A percentile compares a stretch with the other conserved stretches of the same genome.
phyloP scores from a whole-genome alignment of 2,329 filamentous ascomycete species.

The Colletotrichum sansevieriae region DNA sequence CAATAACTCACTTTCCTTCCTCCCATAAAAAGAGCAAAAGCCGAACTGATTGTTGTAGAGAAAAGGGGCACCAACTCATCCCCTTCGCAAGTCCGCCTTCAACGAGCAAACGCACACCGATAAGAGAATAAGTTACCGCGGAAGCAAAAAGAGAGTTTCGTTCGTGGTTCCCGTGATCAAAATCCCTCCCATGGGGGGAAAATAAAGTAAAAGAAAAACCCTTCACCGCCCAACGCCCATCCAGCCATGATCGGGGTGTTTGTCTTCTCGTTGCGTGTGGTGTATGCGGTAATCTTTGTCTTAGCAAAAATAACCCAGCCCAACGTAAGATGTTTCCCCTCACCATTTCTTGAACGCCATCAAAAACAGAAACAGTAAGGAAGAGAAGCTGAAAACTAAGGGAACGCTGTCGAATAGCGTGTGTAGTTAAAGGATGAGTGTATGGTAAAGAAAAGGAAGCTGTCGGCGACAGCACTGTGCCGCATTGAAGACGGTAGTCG shows the following conservation, averaged over 20 bases:
- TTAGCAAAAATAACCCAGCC: conserved; percentile 3
- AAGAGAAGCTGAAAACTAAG: neutral
- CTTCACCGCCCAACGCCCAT: too few species aligned
- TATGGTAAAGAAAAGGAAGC: neutral
- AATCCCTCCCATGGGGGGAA: too few species aligned
- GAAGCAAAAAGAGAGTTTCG: too few species aligned
- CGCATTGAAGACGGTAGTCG: neutral
- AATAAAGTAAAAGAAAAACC: too few species aligned
- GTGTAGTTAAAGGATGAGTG: conserved; percentile 31
- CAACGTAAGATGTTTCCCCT: neutral
- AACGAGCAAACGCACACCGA: too few species aligned
- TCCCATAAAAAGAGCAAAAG: neutral
- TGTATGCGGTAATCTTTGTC: conserved; percentile 1
- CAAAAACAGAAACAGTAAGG: conserved; percentile 9
- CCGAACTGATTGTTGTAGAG: neutral
- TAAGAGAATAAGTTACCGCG: too few species aligned
- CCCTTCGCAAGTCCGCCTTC: too few species aligned
- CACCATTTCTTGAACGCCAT: conserved; percentile 25
- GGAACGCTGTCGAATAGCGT: conserved; percentile 21
- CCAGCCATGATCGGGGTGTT: conserved; percentile 15
- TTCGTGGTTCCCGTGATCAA: too few species aligned
- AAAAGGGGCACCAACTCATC: too few species aligned
- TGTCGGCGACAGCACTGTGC: neutral
- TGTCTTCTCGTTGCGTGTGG: neutral
- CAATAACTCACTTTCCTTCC: neutral